phyloP scores from a whole-genome alignment of 2,329 filamentous ascomycete genomes.

The Piedraia hortae region DNA sequence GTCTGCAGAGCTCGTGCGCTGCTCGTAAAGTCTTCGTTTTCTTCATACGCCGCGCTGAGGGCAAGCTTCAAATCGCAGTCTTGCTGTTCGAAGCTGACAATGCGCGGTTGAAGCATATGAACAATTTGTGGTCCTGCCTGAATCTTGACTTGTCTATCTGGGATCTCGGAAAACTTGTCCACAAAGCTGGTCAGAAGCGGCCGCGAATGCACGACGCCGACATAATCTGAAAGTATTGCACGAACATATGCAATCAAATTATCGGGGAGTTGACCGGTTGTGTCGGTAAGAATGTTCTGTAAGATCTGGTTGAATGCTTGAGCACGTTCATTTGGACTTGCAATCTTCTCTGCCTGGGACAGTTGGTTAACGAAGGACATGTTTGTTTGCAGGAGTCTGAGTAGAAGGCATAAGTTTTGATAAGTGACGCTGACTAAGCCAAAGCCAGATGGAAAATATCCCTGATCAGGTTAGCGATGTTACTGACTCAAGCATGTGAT shows the following conservation, averaged over 20 bases:
- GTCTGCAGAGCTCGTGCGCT: constrained; percentile 56
- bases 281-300: constrained; percentile 23
- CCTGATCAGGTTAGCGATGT: no score
- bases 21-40: constrained; percentile 48
- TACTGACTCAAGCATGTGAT: no score
- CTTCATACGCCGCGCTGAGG: constrained; percentile 59
- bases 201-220: constrained; percentile 52
- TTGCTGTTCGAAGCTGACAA: constrained; percentile 62
- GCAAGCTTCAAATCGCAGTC: constrained; percentile 52
- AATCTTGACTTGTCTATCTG: constrained; percentile 39
- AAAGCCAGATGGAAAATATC: no score
- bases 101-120: constrained; percentile 33
- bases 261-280: constrained; percentile 20
- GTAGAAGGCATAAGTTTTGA: no score
- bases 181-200: constrained; percentile 42
- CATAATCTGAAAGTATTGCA: constrained; percentile 36
- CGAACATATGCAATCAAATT: constrained; percentile 39
- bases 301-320: constrained; percentile 31
- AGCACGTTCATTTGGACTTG: constrained; percentile 9
- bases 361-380: no score
- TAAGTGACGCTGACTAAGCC: no score
- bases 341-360: constrained; percentile 2
- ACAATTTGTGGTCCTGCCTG: constrained; percentile 47
- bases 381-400: no score
- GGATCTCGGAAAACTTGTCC: constrained; percentile 30